These are phyloP conservation scores for Dendrocalamus latiflorus DNA, from an alignment of 202 grass and related monocot genomes.

Conservation along the genomic window DNA sequence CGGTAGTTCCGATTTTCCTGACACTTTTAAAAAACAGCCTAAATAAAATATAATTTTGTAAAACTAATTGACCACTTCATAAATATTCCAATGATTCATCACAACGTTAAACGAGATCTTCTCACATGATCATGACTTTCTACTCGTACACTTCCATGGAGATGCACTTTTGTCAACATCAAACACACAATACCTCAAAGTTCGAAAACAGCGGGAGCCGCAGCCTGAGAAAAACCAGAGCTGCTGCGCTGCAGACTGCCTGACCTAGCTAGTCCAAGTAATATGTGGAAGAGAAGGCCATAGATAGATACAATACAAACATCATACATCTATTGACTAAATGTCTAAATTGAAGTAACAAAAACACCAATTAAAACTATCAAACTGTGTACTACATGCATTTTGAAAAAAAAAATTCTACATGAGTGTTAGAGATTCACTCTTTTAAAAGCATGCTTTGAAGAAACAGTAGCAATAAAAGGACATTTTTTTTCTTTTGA, in stretches of 20 bases:
- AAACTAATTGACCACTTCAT: no score
- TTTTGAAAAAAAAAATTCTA: background rate
- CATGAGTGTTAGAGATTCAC: background rate
- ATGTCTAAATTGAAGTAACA: background rate
- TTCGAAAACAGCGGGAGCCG: background rate
- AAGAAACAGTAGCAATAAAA: background rate
- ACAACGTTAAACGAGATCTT: no score
- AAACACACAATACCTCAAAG: background rate
- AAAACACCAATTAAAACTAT: background rate
- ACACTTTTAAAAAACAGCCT: no score
- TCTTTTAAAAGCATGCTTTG: background rate
- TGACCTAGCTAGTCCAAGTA: background rate
- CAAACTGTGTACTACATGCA: background rate
- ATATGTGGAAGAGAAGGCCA: background rate
- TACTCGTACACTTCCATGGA: background rate
- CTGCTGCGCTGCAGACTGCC: background rate
- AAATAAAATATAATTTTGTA: no score
- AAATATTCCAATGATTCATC: no score
- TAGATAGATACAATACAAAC: background rate
- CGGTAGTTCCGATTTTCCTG: no score
- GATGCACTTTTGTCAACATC: background rate
- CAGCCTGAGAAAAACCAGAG: background rate
- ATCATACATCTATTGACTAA: background rate
- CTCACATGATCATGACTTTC: background rate
- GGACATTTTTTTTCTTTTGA: background rate